Percentiles rank a stretch among this genome's conserved stretches.
Conservation (phyloP, 176 grass and related monocot genomes). For the Oryza coarctata region DNA sequence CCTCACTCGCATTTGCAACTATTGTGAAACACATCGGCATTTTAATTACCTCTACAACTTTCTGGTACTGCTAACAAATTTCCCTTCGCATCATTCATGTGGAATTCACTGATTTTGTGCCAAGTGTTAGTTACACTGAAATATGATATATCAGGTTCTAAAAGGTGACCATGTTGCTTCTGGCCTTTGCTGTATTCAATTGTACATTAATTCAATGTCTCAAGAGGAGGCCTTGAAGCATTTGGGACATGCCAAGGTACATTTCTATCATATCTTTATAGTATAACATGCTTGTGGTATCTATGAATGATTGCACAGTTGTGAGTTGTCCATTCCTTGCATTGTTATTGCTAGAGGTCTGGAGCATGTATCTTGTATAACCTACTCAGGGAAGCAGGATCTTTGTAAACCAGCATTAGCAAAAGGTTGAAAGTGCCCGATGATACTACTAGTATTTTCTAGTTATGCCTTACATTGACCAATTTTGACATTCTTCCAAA, state of each 20-base stretch:
- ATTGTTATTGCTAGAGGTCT: background rate
- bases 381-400: slow-evolving; percentile 1
- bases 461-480: background rate
- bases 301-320: slow-evolving; percentile 10
- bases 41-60: slow-evolving; percentile 98
- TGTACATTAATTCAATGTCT: slow-evolving; percentile 86
- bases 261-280: slow-evolving; percentile 2
- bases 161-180: slow-evolving; percentile 93
- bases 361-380: slow-evolving; percentile 12
- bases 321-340: background rate
- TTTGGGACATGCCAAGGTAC: slow-evolving; percentile 86
- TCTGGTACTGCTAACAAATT: slow-evolving; percentile 62
- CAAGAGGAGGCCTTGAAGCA: slow-evolving; percentile 93
- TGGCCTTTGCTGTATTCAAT: slow-evolving; percentile 92
- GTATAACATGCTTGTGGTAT: slow-evolving; percentile 23
- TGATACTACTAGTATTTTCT: background rate
- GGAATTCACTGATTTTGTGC: slow-evolving; percentile 6
- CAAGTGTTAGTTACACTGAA: slow-evolving; percentile 28
- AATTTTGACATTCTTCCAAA: background rate
- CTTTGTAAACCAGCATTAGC: background rate
- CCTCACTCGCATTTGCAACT: slow-evolving; percentile 84
- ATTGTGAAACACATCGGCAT: slow-evolving; percentile 94
- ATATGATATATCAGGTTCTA: slow-evolving; percentile 62
- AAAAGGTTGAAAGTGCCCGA: background rate
- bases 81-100: slow-evolving; percentile 15